Evolutionary conservation across 495 filamentous ascomycete species (phyloP).

Genomic region (Annulohypoxylon stygium): DNA sequence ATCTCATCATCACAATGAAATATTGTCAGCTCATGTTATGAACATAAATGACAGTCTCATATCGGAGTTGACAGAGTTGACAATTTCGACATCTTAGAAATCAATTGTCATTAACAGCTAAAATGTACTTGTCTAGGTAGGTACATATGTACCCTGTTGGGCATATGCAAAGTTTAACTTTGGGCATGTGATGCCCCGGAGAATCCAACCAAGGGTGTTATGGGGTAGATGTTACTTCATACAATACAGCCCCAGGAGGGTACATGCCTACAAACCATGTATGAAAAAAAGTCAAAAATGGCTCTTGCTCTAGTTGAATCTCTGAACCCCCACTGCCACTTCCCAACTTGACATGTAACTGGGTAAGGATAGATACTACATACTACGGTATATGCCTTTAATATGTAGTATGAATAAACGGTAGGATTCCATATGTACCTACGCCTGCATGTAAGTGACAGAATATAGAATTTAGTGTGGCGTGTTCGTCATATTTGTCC

Average conservation of each 20-base stretch:
- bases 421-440: conserved; percentile 7
- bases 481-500: conserved; percentile 37
- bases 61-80: neutral
- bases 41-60: neutral
- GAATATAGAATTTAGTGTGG: conserved; percentile 10
- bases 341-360: conserved; percentile 1
- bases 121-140: too few species aligned
- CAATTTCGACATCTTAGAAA: neutral
- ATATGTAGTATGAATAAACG: neutral
- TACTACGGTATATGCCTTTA: neutral
- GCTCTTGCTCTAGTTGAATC: conserved; percentile 30
- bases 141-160: conserved; percentile 19
- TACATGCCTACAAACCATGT: neutral
- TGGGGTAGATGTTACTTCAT: too few species aligned
- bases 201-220: neutral
- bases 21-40: neutral
- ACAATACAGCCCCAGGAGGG: neutral
- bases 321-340: conserved; percentile 21
- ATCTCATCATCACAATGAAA: neutral
- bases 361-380: conserved; percentile 16
- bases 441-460: conserved; percentile 11
- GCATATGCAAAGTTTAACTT: neutral
- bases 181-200: conserved; percentile 22
- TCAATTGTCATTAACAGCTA: neutral
- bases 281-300: conserved; percentile 38